These are phyloP conservation scores for Colletotrichum coccodes DNA, from an alignment of 2,329 filamentous ascomycete genomes.

Conservation along the genomic window DNA sequence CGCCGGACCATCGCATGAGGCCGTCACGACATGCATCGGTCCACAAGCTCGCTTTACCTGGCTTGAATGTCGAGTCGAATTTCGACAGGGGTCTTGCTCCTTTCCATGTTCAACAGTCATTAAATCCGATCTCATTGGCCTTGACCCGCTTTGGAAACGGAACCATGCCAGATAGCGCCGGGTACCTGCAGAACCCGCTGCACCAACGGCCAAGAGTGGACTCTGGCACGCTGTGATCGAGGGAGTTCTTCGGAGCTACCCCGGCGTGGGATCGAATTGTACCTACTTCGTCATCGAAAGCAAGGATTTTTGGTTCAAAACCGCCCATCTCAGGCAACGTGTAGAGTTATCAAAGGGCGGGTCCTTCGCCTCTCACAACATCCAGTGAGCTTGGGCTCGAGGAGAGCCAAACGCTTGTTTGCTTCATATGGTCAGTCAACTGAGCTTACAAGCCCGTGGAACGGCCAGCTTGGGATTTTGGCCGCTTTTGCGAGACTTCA, in stretches of 20 bases:
- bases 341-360: too few species aligned
- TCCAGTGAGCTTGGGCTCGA: too few species aligned
- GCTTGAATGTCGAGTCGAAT: not conserved
- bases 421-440: too few species aligned
- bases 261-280: not conserved
- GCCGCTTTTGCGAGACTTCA: too few species aligned
- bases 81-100: not conserved
- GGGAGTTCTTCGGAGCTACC: not conserved
- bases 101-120: not conserved
- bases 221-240: not conserved
- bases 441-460: too few species aligned
- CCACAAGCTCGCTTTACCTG: not conserved
- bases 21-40: not conserved
- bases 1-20: not conserved
- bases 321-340: not conserved
- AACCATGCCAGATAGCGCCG: not conserved
- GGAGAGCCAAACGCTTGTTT: too few species aligned
- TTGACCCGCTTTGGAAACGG: not conserved
- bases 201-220: not conserved
- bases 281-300: not conserved
- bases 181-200: not conserved
- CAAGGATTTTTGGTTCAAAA: not conserved
- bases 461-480: too few species aligned
- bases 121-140: not conserved
- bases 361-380: too few species aligned